Evolutionary conservation across 2,329 filamentous ascomycete genomes (phyloP).

Genomic region (Clonostachys sp.): DNA sequence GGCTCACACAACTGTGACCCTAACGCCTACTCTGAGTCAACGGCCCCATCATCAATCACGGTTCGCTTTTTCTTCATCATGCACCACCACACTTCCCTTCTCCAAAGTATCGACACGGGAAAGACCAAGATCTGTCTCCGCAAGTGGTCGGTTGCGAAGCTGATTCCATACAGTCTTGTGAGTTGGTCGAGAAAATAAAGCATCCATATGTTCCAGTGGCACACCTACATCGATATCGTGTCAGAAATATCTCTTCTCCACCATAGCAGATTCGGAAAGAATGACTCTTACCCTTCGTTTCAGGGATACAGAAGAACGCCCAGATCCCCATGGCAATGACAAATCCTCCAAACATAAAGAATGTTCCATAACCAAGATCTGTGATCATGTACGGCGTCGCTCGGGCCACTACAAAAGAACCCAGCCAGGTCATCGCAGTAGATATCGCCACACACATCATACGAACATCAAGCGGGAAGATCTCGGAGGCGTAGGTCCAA

Average conservation of each 20-base stretch:
- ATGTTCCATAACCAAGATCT: constrained; percentile 40
- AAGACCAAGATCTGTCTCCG: background rate
- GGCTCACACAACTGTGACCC: no score
- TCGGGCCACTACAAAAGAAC: constrained; percentile 31
- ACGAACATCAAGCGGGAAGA: constrained; percentile 33
- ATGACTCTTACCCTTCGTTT: constrained; percentile 36
- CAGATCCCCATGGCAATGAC: constrained; percentile 38
- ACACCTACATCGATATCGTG: constrained; percentile 15
- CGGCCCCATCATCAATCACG: no score
- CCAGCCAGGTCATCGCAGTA: constrained; percentile 29
- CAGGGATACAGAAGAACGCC: constrained; percentile 43
- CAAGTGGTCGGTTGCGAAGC: constrained; percentile 1
- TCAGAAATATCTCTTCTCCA: no score
- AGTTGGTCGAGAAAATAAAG: constrained; percentile 18
- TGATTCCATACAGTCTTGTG: constrained; percentile 22
- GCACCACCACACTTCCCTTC: no score
- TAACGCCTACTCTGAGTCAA: no score
- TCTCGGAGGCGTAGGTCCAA: constrained; percentile 40
- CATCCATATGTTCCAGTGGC: constrained; percentile 42
- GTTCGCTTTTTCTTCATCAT: no score
- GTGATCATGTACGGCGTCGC: constrained; percentile 34
- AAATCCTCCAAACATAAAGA: constrained; percentile 45
- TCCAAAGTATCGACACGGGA: no score
- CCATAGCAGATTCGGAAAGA: background rate
- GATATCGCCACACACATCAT: constrained; percentile 27